phyloP scores from a whole-genome alignment of 306 rosid genomes.

The Casuarina equisetifolia region DNA sequence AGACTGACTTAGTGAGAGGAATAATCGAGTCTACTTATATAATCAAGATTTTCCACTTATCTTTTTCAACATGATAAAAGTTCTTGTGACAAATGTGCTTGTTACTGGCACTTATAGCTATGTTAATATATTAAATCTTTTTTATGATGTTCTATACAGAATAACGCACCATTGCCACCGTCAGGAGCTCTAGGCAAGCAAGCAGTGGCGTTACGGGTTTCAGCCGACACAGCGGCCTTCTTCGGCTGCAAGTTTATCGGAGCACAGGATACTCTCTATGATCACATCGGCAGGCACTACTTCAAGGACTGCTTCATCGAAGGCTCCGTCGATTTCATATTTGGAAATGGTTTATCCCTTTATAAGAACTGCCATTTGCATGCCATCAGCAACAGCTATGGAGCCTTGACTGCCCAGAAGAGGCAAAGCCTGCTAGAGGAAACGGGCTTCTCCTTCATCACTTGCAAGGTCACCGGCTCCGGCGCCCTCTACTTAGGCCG shows the following conservation, averaged over 20 bases:
- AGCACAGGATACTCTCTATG: conserved; percentile 73
- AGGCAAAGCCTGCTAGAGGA: conserved; percentile 49
- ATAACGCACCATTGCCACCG: conserved; percentile 32
- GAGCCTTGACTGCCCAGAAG: conserved; percentile 61
- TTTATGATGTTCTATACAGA: not conserved
- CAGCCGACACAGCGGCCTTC: conserved; percentile 59
- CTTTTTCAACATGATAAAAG: too few relatives aligned
- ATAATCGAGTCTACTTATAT: too few relatives aligned
- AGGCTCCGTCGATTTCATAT: conserved; percentile 78
- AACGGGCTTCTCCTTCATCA: conserved; percentile 65
- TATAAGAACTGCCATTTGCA: conserved; percentile 60
- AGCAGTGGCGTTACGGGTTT: conserved; percentile 68
- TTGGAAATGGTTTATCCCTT: conserved; percentile 64
- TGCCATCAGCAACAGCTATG: conserved; percentile 44
- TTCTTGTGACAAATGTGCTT: too few relatives aligned
- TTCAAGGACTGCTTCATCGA: conserved; percentile 63
- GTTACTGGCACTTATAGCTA: not conserved
- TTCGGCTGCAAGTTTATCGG: conserved; percentile 63
- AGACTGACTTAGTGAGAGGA: too few relatives aligned
- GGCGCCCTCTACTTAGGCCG: conserved; percentile 68
- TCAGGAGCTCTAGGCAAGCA: conserved; percentile 77
- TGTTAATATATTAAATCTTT: not conserved
- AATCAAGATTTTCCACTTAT: too few relatives aligned
- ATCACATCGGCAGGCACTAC: conserved; percentile 69
- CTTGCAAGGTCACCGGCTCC: conserved; percentile 67